These are phyloP conservation scores for Fusarium sp. DNA, from an alignment of 2,329 filamentous ascomycete genomes.

Conservation along the genomic window DNA sequence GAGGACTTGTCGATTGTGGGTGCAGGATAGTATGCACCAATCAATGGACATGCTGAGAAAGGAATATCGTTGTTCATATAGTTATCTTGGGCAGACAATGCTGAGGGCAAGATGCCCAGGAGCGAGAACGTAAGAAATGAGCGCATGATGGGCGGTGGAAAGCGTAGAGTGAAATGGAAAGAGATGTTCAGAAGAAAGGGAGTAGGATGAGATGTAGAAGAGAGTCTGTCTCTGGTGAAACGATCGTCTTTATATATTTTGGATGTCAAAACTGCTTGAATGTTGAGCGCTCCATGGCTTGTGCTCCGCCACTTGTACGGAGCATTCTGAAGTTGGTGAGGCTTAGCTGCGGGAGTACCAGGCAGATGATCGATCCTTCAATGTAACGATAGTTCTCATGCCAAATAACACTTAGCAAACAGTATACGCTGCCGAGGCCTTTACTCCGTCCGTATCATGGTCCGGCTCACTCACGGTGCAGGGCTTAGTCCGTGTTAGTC, in stretches of 20 bases:
- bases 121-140: background rate
- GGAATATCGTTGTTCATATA: constrained; percentile 11
- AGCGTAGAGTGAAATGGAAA: background rate
- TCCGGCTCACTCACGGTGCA: constrained; percentile 8
- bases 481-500: constrained; percentile 24
- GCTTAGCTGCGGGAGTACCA: constrained; percentile 6
- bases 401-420: background rate
- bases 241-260: constrained; percentile 1
- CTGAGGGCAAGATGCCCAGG: background rate
- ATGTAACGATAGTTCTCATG: background rate
- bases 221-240: fast-evolving
- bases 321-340: background rate
- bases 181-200: background rate
- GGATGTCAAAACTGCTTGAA: fast-evolving
- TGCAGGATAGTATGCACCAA: constrained; percentile 37
- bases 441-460: constrained; percentile 3
- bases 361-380: background rate
- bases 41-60: constrained; percentile 36
- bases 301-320: background rate
- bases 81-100: background rate
- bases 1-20: constrained; percentile 25
- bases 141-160: background rate
- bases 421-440: background rate
- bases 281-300: background rate
- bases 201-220: background rate